Base-by-base conservation (phyloP, 2,329 filamentous ascomycete species). In the Diaporthe destruens region DNA sequence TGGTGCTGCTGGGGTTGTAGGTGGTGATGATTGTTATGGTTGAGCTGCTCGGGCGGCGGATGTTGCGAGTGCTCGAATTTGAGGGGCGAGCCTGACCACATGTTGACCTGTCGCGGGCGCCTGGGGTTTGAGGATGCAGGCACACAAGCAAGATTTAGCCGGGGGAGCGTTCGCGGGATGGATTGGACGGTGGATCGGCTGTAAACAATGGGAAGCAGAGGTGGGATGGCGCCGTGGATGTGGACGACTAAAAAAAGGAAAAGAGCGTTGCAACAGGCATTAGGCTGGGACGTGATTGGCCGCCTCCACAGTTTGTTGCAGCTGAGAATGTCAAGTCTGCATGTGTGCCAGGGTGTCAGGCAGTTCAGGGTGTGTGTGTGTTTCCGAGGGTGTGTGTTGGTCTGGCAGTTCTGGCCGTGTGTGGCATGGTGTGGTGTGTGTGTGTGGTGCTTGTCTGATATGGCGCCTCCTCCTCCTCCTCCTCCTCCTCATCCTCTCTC, bases 31-130 rank as follows among this genome's bases (percentile, higher is more conserved):
- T 42, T 42, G 39, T 18, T 42, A 14, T 42, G 39, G 39, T 36
- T 57, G 5, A 53, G 67, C 12, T 71, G 68, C 23, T 63, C n/a
- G n/a, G n/a, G 65, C n/a, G n/a, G 9, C 9, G n/a, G 47, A 25
- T 72, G 72, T 29, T 73, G 72, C 47, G 70, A 54, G 54, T 74
- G 72, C 54, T 74, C 72, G 54, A 72, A 74, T 29, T 74, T 74
- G 54, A 74, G 70, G 51, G 71, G 65, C 16, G 70, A 72, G 57
- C 70, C 70, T 29, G 72, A 70, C 72, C 72, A 74, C 72, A 74
- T 74, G 39, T 53, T 74, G 65, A 47, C 53, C 54, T 69, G 32
- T 42, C 39, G 39, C 16, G n/a, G 25, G 54, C 29, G 6, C 54
- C 51, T 69, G 51, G 61, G 23, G 44, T 36, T 36, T 29, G 29